Conservation (phyloP, 192 early-diverging fungal genomes). For the Mortierella claussenii region DNA sequence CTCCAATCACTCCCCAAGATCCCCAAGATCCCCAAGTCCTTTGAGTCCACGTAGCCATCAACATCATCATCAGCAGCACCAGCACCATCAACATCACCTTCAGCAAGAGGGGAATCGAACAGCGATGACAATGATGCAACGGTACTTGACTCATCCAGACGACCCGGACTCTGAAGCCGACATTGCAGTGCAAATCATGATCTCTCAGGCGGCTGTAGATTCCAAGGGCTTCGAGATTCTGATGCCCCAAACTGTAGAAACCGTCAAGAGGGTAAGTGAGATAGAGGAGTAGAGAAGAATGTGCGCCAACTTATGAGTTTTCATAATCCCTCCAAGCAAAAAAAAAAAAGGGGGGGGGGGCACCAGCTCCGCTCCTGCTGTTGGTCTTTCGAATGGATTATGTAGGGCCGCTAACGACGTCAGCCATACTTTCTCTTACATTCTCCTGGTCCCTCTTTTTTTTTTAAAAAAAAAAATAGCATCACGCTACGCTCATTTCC, state of each 20-base stretch:
- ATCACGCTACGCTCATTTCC: slow-evolving; percentile 60
- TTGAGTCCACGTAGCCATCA: neutral
- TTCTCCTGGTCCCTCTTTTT: neutral
- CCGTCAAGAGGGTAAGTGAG: slow-evolving; percentile 59
- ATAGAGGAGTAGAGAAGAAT: neutral
- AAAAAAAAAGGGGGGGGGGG: too few relatives aligned
- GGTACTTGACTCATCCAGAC: slow-evolving; percentile 23
- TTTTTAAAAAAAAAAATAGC: slow-evolving; percentile 38
- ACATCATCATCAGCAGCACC: neutral
- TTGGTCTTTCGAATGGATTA: too few relatives aligned
- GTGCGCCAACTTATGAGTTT: too few relatives aligned
- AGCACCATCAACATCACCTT: slow-evolving; percentile 4
- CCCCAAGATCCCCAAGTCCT: too few relatives aligned
- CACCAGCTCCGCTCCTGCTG: too few relatives aligned
- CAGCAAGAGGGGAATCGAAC: slow-evolving; percentile 15
- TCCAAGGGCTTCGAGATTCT: slow-evolving; percentile 63
- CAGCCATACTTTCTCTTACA: too few relatives aligned
- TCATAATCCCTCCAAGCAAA: too few relatives aligned
- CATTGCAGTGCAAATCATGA: slow-evolving; percentile 57
- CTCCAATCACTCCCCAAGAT: too few relatives aligned
- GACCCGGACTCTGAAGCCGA: slow-evolving; percentile 56
- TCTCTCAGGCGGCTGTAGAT: slow-evolving; percentile 67
- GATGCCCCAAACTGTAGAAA: slow-evolving; percentile 62
- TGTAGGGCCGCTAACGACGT: too few relatives aligned
- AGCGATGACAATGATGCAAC: slow-evolving; percentile 47